Base-by-base conservation (phyloP, 495 filamentous ascomycete genomes). In the Xylaria bambusicola region DNA sequence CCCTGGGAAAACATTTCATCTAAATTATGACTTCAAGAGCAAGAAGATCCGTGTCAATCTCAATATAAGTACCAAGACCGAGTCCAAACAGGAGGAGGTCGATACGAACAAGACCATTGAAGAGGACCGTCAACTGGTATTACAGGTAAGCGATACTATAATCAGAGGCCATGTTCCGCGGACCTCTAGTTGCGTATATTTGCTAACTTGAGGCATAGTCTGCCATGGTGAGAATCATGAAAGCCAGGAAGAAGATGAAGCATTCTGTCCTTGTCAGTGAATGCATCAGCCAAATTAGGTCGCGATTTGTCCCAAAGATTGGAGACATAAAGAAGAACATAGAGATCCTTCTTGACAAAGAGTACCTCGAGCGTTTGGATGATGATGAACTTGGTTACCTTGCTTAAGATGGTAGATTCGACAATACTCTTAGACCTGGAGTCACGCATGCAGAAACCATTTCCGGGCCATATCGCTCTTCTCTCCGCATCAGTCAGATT, bases 31-130 rank as follows among this genome's bases (percentile, higher is more conserved):
- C 72, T 97, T 97, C 79, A 97, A 95, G 81, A 88, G 85, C 77
- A 99, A 97, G 84, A 98, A 98, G 79, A 84, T 96, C 71, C 90
- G 95, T 66, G 86, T 97, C 65, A 98, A 98, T 65, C 81, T 99
- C 18, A 99, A 99, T 71, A 88, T 98, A 45, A 87, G 85, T 46
- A 92, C 97, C 75, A 95, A 96, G 75, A 88, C 89, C 12, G 94
- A 98, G 77, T 87, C 90, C 66, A 98, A 96, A 80, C 89, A 92
- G 60, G 94, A 99, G 71, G 86, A 89, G 52, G 93, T 91, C 35
- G 95, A 98, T 72, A 99, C 94, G 9, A 96, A 98, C 75, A 99
- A 99, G 82, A 99, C 92, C 13, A 97, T 99, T 62, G 95, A 99
- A 76, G 94, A 98, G 75, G 94, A 99, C 70, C 83, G 94, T 17